Evolutionary conservation across 2,329 filamentous ascomycete species (phyloP), one percentile per base, ranked within the genome.

Genomic region (Xylaria sp.): DNA sequence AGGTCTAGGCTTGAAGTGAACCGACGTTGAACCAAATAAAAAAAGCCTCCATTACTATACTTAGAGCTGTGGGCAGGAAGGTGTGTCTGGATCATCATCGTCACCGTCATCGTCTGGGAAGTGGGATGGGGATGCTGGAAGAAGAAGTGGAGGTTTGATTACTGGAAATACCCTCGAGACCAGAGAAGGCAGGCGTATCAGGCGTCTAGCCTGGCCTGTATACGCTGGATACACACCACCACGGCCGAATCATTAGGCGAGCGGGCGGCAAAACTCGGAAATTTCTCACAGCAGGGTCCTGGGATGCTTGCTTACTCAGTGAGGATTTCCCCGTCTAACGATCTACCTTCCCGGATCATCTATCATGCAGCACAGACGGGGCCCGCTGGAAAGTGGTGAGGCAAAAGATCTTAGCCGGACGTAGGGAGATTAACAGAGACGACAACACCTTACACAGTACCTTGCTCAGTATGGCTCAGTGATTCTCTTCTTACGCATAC

Each of bases 71-170:
- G 27, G 15, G 10, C 27, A 31, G 15, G 27, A n/a, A 31, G 27
- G 49, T 22, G 36, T 44, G 53, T 39, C 36, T 55, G 36, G 53
- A 55, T 55, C 25, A 33, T 31, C 17, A 33, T 33, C 25, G 20
- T 51, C 49, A 45, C 25, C 47, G 31, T 22, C 47, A 31, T n/a
- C 25, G 13, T 31, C 15, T 27, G n/a, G 7, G 27, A 17, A 25
- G 25, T 56, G 38, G 56, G 17, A 65, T 39, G 50, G 53, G 42
- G 33, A 49, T 50, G 49, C 36, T 50, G 47, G 27, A 17, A 29
- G 15, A 27, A 42, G 36, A 60, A 65, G 63, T 65, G 57, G 63
- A 65, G 63, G 56, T 61, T 65, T 45, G 50, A 61, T 61, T 65
- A 57, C 63, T 65, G 51, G 45, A 44, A 36, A 51, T 44, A 29